A percentile compares a stretch with the other conserved stretches of the same genome.
phyloP scores from a whole-genome alignment of 2,329 filamentous ascomycete genomes.

The Huntiella abstrusa region DNA sequence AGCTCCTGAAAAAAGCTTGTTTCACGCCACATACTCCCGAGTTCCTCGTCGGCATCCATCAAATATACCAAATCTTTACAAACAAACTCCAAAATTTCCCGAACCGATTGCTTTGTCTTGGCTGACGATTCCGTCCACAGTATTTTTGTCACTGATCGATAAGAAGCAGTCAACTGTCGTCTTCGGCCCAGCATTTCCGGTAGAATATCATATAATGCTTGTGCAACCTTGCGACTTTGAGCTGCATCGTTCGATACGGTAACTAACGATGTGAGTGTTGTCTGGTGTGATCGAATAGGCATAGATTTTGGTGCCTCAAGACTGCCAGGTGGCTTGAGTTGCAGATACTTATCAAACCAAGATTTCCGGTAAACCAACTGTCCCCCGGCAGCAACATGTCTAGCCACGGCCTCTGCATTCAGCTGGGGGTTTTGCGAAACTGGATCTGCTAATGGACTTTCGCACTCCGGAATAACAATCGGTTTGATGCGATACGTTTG shows the following conservation, averaged over 20 bases:
- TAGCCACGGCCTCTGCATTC: background rate
- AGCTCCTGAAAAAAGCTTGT: conserved; percentile 3
- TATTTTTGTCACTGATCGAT: background rate
- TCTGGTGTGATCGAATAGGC: background rate
- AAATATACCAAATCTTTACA: conserved; percentile 6
- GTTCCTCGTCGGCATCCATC: conserved; percentile 7
- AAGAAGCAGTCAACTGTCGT: background rate
- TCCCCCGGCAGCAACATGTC: background rate
- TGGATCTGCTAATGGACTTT: background rate
- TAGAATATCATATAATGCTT: background rate
- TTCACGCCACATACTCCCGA: background rate
- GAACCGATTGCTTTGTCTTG: background rate
- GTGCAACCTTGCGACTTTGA: background rate
- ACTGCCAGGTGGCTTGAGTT: background rate
- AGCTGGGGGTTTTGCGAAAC: background rate
- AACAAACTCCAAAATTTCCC: conserved; percentile 2
- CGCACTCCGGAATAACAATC: background rate
- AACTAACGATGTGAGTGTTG: background rate
- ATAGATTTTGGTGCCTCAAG: background rate
- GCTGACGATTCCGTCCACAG: conserved; percentile 2
- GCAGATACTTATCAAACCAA: background rate
- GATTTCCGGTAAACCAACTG: background rate
- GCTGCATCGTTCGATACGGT: too few relatives aligned
- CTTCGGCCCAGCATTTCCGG: conserved; percentile 3
- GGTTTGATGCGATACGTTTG: background rate